Conservation (phyloP, 2,329 filamentous ascomycete species). For the Fusarium drepaniforme region DNA sequence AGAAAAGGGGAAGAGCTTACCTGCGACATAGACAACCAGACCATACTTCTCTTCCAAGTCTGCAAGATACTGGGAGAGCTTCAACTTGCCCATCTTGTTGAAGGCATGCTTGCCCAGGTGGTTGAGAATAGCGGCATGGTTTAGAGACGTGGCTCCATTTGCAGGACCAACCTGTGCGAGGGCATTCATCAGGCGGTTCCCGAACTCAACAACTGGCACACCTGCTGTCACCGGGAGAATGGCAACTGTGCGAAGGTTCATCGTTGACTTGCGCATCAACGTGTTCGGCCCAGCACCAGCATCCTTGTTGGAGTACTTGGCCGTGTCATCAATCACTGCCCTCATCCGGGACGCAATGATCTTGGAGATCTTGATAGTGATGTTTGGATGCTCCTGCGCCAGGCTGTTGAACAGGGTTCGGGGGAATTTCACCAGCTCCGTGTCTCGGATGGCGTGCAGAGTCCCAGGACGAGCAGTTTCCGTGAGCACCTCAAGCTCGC, state of each 20-base stretch:
- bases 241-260: conserved; percentile 93
- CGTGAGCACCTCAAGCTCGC: conserved; percentile 96
- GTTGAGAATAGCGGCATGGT: conserved; percentile 93
- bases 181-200: conserved; percentile 87
- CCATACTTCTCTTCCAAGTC: conserved; percentile 98
- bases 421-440: conserved; percentile 95
- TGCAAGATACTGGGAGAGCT: conserved; percentile 94
- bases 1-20: conserved; percentile 57
- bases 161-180: conserved; percentile 89
- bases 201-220: conserved; percentile 95
- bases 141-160: conserved; percentile 91
- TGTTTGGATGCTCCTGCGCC: conserved; percentile 95
- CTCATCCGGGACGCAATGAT: conserved; percentile 98
- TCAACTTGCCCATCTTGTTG: conserved; percentile 96
- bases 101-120: conserved; percentile 97
- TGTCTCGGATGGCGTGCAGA: conserved; percentile 95
- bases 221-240: conserved; percentile 91
- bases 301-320: conserved; percentile 75
- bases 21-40: conserved; percentile 92
- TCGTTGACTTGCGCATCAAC: conserved; percentile 80
- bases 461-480: conserved; percentile 93
- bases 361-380: conserved; percentile 99
- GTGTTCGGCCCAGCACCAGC: conserved; percentile 65
- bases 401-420: conserved; percentile 97
- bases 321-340: conserved; percentile 84